Percentiles rank a stretch among this genome's conserved stretches.
Conservation (phyloP, 2,329 filamentous ascomycete species). For the Talaromyces sp. region DNA sequence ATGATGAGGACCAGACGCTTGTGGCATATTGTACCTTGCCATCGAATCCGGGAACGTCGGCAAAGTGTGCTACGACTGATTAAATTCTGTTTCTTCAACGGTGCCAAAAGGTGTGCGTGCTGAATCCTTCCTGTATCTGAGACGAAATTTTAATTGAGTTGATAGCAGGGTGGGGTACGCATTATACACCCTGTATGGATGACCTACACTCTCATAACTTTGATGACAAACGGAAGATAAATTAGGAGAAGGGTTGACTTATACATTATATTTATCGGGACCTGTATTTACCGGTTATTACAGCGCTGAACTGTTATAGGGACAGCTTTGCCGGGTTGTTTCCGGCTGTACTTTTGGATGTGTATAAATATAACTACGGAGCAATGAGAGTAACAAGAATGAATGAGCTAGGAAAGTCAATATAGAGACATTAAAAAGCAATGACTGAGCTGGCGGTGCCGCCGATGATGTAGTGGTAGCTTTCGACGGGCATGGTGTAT, state of each 20-base stretch:
- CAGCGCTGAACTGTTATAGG: too few relatives aligned
- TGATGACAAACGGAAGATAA: too few relatives aligned
- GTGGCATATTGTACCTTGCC: not conserved
- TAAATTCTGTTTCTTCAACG: not conserved
- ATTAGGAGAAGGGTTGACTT: too few relatives aligned
- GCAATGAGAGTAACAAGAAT: too few relatives aligned
- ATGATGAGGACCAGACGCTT: not conserved
- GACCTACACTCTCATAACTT: too few relatives aligned
- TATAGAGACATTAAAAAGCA: conserved; percentile 15
- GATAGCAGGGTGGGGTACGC: not conserved
- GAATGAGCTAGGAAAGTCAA: too few relatives aligned
- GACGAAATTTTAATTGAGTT: not conserved
- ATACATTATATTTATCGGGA: too few relatives aligned
- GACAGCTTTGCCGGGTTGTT: too few relatives aligned
- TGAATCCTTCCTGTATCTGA: not conserved
- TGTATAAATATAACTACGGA: too few relatives aligned
- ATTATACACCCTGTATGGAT: too few relatives aligned
- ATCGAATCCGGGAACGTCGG: not conserved
- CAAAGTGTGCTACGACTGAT: not conserved
- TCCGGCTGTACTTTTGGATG: too few relatives aligned
- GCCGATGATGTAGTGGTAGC: conserved; percentile 26
- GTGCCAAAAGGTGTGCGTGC: not conserved
- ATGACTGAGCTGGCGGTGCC: conserved; percentile 29
- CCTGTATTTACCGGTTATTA: too few relatives aligned
- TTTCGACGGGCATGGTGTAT: conserved; percentile 12